Conservation (phyloP, 176 grass and related monocot genomes). For the Oryza rufipogon region DNA sequence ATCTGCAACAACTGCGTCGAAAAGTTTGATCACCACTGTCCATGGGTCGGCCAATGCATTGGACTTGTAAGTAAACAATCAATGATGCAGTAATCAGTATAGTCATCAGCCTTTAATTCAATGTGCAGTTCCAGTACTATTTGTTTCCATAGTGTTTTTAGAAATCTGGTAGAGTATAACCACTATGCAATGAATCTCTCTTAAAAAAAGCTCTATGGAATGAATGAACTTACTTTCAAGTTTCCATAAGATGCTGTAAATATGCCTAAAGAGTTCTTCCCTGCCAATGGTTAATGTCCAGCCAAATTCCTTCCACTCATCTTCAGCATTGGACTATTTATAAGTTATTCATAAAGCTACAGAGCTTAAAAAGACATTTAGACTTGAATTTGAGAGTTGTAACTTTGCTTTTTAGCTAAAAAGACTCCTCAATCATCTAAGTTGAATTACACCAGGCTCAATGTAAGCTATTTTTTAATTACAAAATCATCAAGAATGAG, state of each 20-base stretch:
- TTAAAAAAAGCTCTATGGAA: not conserved
- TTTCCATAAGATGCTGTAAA: slow-evolving; percentile 15
- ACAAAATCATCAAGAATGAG: not conserved
- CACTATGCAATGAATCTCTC: not conserved
- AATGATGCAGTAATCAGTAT: not conserved
- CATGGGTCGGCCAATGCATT: slow-evolving; percentile 82
- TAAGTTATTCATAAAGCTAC: not conserved
- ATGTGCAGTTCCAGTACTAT: not conserved
- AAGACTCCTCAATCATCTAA: not conserved
- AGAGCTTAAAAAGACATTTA: not conserved
- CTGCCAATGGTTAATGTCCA: not conserved
- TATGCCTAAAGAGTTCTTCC: too few species aligned
- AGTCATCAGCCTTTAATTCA: not conserved
- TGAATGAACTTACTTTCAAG: not conserved
- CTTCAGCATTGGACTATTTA: not conserved
- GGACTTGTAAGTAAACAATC: slow-evolving; percentile 51
- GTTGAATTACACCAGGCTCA: not conserved
- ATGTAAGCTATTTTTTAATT: not conserved
- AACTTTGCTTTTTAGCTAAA: not conserved
- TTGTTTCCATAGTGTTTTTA: not conserved
- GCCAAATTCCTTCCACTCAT: not conserved
- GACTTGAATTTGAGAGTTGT: not conserved
- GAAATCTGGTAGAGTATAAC: not conserved
- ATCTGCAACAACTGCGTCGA: slow-evolving; percentile 76
- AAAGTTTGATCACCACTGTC: slow-evolving; percentile 83